These are phyloP conservation scores for Lasiosphaeria miniovina DNA, from an alignment of 495 filamentous ascomycete genomes.

Conservation along the genomic window DNA sequence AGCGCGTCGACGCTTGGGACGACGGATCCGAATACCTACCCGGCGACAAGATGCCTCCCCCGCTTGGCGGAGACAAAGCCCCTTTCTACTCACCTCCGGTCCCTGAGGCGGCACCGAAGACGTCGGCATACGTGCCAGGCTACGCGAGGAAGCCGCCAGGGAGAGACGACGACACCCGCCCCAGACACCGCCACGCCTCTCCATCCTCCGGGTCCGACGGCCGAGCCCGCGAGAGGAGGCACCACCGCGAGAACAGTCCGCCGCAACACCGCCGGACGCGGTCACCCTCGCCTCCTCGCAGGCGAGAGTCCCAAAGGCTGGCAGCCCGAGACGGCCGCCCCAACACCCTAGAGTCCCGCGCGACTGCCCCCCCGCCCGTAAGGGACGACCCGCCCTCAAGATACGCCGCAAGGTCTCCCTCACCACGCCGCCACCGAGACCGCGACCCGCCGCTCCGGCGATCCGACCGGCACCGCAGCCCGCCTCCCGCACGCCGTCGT, in stretches of 20 bases:
- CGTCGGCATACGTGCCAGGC: constrained; percentile 7
- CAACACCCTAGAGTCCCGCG: not conserved
- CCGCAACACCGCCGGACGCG: not conserved
- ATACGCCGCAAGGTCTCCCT: constrained; percentile 1
- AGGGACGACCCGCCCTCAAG: not conserved
- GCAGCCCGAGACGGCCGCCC: not conserved
- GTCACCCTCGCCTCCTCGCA: constrained; percentile 4
- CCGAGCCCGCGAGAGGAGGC: not conserved
- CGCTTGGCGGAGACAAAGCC: not conserved
- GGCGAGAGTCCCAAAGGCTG: not conserved
- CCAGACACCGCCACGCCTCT: not conserved
- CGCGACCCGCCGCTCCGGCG: not conserved
- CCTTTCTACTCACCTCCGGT: constrained; percentile 11
- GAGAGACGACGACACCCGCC: constrained; percentile 2
- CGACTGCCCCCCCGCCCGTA: not conserved
- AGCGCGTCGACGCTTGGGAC: constrained; percentile 26
- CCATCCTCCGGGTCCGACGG: constrained; percentile 4
- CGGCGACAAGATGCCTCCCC: constrained; percentile 6
- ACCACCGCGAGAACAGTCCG: not conserved
- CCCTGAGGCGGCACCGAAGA: not conserved
- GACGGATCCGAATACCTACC: constrained; percentile 23
- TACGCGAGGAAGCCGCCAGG: not conserved
- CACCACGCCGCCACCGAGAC: not conserved
- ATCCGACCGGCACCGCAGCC: constrained; percentile 1
- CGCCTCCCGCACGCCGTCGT: constrained; percentile 3